Conservation (phyloP, 345 rosid species). For the Anastatica hierochuntica region DNA sequence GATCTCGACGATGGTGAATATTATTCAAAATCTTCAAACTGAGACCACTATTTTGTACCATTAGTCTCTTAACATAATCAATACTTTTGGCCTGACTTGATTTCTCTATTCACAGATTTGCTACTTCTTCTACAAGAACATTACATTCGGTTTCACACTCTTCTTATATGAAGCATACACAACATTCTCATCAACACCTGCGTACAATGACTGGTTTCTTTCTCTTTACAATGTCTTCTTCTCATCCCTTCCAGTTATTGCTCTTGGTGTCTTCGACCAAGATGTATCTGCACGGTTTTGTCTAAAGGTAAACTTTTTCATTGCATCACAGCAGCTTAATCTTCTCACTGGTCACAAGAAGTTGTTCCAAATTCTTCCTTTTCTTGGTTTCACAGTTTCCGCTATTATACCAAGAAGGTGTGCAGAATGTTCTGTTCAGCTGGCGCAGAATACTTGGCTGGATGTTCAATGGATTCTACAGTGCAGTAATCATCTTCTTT, state of each 20-base stretch:
- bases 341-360: too few species aligned
- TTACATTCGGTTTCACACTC: slow-evolving; percentile 66
- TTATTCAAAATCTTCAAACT: too few species aligned
- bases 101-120: slow-evolving; percentile 51
- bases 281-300: slow-evolving; percentile 66
- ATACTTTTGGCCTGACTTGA: too few species aligned
- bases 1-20: slow-evolving; percentile 71
- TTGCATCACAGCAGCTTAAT: neutral
- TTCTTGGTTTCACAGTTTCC: slow-evolving; percentile 61
- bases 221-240: slow-evolving; percentile 72
- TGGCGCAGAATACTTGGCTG: slow-evolving; percentile 75
- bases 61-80: too few species aligned
- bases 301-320: slow-evolving; percentile 48
- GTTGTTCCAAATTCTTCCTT: neutral
- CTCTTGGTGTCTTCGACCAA: slow-evolving; percentile 91
- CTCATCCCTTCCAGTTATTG: slow-evolving; percentile 71
- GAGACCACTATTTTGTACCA: neutral
- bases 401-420: slow-evolving; percentile 80
- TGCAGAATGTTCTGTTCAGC: slow-evolving; percentile 68
- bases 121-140: slow-evolving; percentile 98
- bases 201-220: slow-evolving; percentile 78
- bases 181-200: slow-evolving; percentile 74
- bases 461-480: slow-evolving; percentile 72
- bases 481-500: slow-evolving; percentile 61
- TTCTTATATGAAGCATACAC: slow-evolving; percentile 70